phyloP scores from a whole-genome alignment of 805 yeast species.

The Ogataea allantospora region DNA sequence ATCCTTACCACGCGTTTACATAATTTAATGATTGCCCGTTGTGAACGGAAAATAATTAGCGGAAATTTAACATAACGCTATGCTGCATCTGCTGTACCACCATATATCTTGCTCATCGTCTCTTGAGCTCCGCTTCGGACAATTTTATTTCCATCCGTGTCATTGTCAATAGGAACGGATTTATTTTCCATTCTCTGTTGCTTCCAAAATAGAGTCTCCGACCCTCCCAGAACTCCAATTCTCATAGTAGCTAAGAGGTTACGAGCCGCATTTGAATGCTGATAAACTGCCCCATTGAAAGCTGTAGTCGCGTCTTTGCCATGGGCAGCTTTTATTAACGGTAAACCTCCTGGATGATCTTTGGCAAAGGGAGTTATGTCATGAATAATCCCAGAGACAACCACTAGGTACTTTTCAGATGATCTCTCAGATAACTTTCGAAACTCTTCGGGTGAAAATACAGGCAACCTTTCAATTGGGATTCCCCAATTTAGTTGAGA shows the following conservation, averaged over 20 bases:
- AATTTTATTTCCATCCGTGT: constrained; percentile 52
- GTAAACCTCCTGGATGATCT: constrained; percentile 92
- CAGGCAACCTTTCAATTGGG: constrained; percentile 83
- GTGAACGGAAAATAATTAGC: no score
- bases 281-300: constrained; percentile 92
- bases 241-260: constrained; percentile 92
- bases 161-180: constrained; percentile 54
- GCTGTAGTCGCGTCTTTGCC: constrained; percentile 95
- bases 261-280: constrained; percentile 90
- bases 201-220: constrained; percentile 82
- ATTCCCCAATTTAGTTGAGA: constrained; percentile 90
- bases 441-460: constrained; percentile 48
- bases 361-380: constrained; percentile 88
- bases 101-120: constrained; percentile 39
- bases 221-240: constrained; percentile 81
- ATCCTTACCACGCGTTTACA: no score
- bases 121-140: constrained; percentile 64
- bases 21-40: no score
- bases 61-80: no score
- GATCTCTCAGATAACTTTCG: constrained; percentile 36
- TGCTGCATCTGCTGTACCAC: constrained; percentile 64
- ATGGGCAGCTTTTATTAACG: constrained; percentile 72
- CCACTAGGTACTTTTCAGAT: constrained; percentile 54
- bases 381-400: constrained; percentile 88
- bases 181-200: constrained; percentile 66